These are phyloP conservation scores for Sphaerobolus stellatus DNA, from an alignment of 1,284 basidiomycete genomes.

Conservation along the genomic window DNA sequence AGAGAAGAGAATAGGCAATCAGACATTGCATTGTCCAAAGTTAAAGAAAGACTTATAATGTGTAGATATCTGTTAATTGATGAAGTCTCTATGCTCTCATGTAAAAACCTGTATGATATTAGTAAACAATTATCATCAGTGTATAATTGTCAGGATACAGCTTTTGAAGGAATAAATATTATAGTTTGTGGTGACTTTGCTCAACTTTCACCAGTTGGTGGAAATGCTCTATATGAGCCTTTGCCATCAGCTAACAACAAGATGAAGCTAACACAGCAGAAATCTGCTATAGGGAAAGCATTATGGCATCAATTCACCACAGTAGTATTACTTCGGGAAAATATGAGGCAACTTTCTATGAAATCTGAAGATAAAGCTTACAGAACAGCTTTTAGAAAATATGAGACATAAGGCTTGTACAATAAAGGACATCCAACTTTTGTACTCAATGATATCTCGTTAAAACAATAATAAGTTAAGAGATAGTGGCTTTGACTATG, in stretches of 20 bases:
- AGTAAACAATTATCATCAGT: constrained; percentile 34
- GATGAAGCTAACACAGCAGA: too few relatives aligned
- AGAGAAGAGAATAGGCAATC: background rate
- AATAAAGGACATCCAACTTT: background rate
- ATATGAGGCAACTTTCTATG: constrained; percentile 35
- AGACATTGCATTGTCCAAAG: constrained; percentile 3
- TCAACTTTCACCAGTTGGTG: constrained; percentile 34
- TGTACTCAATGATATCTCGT: background rate
- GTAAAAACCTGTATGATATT: constrained; percentile 31
- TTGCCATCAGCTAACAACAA: background rate
- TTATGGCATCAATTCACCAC: constrained; percentile 37
- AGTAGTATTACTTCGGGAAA: constrained; percentile 36
- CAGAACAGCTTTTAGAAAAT: background rate
- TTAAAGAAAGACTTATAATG: constrained; percentile 16
- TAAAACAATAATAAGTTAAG: background rate
- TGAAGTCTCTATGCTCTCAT: constrained; percentile 38
- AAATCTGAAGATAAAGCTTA: background rate
- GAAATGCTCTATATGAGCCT: background rate
- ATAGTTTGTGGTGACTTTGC: constrained; percentile 43
- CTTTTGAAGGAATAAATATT: constrained; percentile 39
- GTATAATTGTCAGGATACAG: constrained; percentile 17
- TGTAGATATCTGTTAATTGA: constrained; percentile 37
- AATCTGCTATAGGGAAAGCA: constrained; percentile 30
- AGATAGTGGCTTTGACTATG: background rate
- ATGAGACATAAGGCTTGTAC: background rate